Evolutionary conservation across 2,329 filamentous ascomycete genomes (phyloP).

Genomic region (Paraconiothyrium sp.): DNA sequence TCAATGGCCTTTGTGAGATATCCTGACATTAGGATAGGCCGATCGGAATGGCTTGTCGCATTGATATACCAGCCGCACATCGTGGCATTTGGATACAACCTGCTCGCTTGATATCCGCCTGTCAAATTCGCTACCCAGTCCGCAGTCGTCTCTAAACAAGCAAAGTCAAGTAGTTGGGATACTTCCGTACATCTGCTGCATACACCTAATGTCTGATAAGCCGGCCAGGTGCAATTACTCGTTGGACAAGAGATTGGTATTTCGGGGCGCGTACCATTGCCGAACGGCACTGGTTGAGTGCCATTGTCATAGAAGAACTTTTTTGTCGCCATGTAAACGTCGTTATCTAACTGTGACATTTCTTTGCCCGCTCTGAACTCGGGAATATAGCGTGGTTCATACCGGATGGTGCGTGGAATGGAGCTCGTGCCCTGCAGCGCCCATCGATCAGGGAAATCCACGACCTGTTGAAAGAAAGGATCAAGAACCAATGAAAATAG

Average conservation of each 20-base stretch:
- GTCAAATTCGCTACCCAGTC: conserved; percentile 27
- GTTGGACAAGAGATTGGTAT: conserved; percentile 40
- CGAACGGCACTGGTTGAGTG: conserved; percentile 27
- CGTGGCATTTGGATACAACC: no score
- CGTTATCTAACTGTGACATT: neutral
- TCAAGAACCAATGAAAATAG: conserved; percentile 33
- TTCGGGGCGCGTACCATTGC: conserved; percentile 35
- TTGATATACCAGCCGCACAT: conserved; percentile 40
- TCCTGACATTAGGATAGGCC: conserved; percentile 31
- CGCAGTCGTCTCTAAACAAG: conserved; percentile 19
- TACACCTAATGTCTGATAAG: conserved; percentile 35
- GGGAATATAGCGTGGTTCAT: conserved; percentile 7
- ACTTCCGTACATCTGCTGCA: conserved; percentile 37
- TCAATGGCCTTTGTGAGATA: conserved; percentile 15
- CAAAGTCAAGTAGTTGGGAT: conserved; percentile 13
- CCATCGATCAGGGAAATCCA: conserved; percentile 36
- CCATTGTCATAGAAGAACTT: conserved; percentile 33
- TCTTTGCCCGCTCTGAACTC: conserved; percentile 6
- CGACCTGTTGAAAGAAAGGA: conserved; percentile 46
- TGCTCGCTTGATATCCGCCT: no score
- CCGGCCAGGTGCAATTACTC: conserved; percentile 42
- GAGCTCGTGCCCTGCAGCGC: conserved; percentile 18
- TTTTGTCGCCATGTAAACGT: neutral
- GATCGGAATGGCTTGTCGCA: conserved; percentile 4
- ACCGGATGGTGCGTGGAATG: conserved; percentile 23